Evolutionary conservation across 441 rosid genomes (phyloP).

Genomic region (Erysimum cheiri): DNA sequence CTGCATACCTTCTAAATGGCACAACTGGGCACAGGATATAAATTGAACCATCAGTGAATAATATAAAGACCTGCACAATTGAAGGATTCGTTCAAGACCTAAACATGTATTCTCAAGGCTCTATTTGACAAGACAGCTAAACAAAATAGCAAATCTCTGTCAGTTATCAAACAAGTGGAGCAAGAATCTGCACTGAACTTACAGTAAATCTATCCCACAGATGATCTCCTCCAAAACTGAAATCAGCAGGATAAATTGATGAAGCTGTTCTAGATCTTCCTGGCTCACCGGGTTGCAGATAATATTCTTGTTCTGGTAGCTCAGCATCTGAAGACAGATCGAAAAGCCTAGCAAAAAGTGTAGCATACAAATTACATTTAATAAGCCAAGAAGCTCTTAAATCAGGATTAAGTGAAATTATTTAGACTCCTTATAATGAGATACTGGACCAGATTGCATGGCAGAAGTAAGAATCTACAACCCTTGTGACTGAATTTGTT

Average conservation of each 20-base stretch:
- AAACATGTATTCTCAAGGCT: slow-evolving; percentile 16
- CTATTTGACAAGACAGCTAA: slow-evolving; percentile 27
- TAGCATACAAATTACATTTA: slow-evolving; percentile 19
- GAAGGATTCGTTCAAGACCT: slow-evolving; percentile 23
- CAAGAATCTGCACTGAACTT: slow-evolving; percentile 50
- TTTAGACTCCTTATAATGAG: slow-evolving; percentile 5
- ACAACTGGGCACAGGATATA: slow-evolving; percentile 88
- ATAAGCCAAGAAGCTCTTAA: slow-evolving; percentile 11
- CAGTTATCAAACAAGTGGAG: slow-evolving; percentile 12
- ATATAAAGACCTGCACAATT: slow-evolving; percentile 75
- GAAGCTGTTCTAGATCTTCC: slow-evolving; percentile 81
- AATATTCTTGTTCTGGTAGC: slow-evolving; percentile 95
- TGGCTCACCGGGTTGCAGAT: slow-evolving; percentile 86
- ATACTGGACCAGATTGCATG: slow-evolving; percentile 13
- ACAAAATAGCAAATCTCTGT: slow-evolving; percentile 1
- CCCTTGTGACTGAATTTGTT: slow-evolving; percentile 8
- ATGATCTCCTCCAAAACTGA: slow-evolving; percentile 89
- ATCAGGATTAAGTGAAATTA: background rate
- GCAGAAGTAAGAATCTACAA: slow-evolving; percentile 7
- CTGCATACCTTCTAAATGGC: slow-evolving; percentile 88
- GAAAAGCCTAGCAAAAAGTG: slow-evolving; percentile 65
- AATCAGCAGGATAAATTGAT: slow-evolving; percentile 83
- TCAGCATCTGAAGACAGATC: slow-evolving; percentile 72
- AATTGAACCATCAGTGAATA: slow-evolving; percentile 84
- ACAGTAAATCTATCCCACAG: slow-evolving; percentile 96